Conservation (phyloP, 2,329 filamentous ascomycete genomes). For the Xylariales sp. region DNA sequence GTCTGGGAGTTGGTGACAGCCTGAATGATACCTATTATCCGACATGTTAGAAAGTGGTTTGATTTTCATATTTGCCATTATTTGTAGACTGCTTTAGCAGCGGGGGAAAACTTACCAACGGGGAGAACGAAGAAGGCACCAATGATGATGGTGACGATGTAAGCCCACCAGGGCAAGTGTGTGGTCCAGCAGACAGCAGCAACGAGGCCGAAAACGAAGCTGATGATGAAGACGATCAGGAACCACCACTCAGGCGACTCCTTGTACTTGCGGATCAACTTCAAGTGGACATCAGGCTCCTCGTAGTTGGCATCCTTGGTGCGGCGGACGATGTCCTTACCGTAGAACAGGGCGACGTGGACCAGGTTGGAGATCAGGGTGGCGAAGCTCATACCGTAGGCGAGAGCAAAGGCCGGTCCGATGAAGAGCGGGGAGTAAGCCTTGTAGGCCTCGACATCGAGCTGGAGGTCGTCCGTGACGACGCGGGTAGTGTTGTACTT, state of each 20-base stretch:
- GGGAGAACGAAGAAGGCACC: conserved; percentile 6
- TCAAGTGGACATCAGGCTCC: conserved; percentile 45
- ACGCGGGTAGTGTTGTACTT: conserved; percentile 42
- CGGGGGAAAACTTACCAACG: conserved; percentile 2
- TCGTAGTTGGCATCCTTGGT: conserved; percentile 27
- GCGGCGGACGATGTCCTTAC: conserved; percentile 41
- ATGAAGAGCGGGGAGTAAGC: conserved; percentile 45
- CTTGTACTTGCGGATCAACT: conserved; percentile 53
- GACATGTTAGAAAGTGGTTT: conserved; percentile 50
- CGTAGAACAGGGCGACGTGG: conserved; percentile 48
- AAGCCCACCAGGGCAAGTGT: conserved; percentile 29
- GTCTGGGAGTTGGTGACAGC: conserved; percentile 16
- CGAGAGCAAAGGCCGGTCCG: conserved; percentile 49
- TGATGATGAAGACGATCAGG: conserved; percentile 34
- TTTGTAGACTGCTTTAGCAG: background rate
- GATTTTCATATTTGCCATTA: conserved; percentile 34
- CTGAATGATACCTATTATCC: conserved; percentile 4
- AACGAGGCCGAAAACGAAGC: conserved; percentile 41
- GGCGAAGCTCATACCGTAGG: conserved; percentile 55
- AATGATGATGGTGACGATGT: conserved; percentile 5
- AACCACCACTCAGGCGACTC: conserved; percentile 58
- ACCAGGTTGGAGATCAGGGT: conserved; percentile 48
- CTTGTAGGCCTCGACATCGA: conserved; percentile 39
- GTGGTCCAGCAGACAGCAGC: conserved; percentile 31
- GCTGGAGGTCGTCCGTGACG: conserved; percentile 34